Conservation (phyloP, 192 early-diverging fungal species). For the Podila horticola region DNA sequence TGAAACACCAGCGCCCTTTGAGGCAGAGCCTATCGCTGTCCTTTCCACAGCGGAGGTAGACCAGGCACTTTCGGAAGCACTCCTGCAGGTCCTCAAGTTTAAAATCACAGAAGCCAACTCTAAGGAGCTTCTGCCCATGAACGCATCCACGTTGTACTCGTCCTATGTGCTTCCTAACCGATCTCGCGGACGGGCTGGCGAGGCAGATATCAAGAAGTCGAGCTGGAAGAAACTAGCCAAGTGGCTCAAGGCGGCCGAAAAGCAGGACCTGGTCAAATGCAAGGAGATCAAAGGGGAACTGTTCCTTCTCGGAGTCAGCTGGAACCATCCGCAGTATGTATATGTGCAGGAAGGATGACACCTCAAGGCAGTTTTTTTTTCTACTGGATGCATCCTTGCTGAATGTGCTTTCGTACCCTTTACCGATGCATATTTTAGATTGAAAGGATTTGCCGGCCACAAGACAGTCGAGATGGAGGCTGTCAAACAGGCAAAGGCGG, state of each 20-base stretch:
- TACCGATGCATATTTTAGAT: constrained; percentile 11
- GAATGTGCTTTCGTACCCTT: not conserved
- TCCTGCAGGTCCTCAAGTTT: constrained; percentile 77
- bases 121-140: constrained; percentile 74
- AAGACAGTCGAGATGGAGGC: constrained; percentile 49
- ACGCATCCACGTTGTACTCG: constrained; percentile 80
- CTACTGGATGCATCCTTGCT: not conserved
- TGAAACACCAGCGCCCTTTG: not conserved
- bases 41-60: constrained; percentile 74
- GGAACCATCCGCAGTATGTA: constrained; percentile 67
- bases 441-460: constrained; percentile 31
- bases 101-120: constrained; percentile 68
- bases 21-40: constrained; percentile 2
- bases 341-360: too few species aligned
- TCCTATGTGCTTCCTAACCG: constrained; percentile 77
- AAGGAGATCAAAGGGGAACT: constrained; percentile 82
- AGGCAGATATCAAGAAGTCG: constrained; percentile 86
- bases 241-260: constrained; percentile 90
- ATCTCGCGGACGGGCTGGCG: constrained; percentile 58
- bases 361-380: not conserved
- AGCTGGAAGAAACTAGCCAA: constrained; percentile 89
- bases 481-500: constrained; percentile 31
- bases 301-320: constrained; percentile 66
- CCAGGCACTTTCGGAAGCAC: constrained; percentile 69
- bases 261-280: constrained; percentile 81